phyloP scores from a whole-genome alignment of 257 asterid species.

The Cordia subcordata region DNA sequence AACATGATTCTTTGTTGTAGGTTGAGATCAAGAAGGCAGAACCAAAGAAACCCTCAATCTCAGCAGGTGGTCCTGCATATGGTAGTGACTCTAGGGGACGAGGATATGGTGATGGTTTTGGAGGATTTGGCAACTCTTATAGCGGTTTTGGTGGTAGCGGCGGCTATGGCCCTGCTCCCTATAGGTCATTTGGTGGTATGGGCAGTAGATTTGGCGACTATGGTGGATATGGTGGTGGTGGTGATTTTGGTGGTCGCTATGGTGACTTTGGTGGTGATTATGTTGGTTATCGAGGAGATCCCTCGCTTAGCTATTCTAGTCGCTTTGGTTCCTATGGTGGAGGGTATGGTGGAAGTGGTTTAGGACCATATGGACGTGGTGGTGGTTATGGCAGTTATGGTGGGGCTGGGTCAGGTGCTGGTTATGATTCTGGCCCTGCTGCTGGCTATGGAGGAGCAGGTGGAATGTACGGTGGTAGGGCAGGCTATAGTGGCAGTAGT shows the following conservation, averaged over 20 bases:
- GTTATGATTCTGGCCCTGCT: conserved; percentile 78
- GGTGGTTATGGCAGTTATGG: conserved; percentile 46
- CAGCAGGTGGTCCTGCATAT: conserved; percentile 70
- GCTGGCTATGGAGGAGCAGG: conserved; percentile 81
- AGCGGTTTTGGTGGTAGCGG: conserved; percentile 56
- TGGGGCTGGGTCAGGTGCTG: conserved; percentile 62
- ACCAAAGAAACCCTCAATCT: conserved; percentile 99
- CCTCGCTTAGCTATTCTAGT: conserved; percentile 68
- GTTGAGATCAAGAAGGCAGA: conserved; percentile 99
- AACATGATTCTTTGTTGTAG: conserved; percentile 97
- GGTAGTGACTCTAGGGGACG: conserved; percentile 96
- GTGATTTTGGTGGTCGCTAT: conserved; percentile 82
- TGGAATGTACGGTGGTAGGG: conserved; percentile 87
- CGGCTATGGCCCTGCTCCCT: conserved; percentile 80
- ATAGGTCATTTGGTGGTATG: conserved; percentile 81
- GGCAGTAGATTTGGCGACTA: conserved; percentile 83
- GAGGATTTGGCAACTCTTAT: conserved; percentile 61
- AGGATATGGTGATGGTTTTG: conserved; percentile 67
- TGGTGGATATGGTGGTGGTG: conserved; percentile 58
- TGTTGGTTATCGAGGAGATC: conserved; percentile 73
- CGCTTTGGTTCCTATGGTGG: conserved; percentile 79
- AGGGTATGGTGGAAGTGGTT: conserved; percentile 58
- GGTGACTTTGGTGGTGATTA: conserved; percentile 71
- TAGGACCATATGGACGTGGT: conserved; percentile 82
- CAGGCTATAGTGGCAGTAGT: conserved; percentile 90